These are phyloP conservation scores for Mortierella polycephala DNA, from an alignment of 371 early-diverging fungal genomes.

Conservation along the genomic window DNA sequence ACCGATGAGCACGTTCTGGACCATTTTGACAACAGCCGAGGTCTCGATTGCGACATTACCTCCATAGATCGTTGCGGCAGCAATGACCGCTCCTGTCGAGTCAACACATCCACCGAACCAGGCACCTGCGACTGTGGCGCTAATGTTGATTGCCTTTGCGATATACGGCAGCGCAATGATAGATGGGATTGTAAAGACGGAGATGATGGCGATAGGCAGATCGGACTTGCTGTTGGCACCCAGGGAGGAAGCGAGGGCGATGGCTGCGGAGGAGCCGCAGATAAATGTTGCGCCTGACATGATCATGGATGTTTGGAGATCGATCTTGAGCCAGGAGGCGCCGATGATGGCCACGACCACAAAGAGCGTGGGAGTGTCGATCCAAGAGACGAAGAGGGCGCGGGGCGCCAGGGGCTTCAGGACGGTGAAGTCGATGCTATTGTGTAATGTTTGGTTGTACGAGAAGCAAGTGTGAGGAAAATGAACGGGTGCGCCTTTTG, in stretches of 20 bases:
- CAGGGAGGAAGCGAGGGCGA: slow-evolving; percentile 68
- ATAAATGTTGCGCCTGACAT: slow-evolving; percentile 73
- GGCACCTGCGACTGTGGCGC: slow-evolving; percentile 65
- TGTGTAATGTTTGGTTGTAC: neutral
- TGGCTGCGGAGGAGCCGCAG: slow-evolving; percentile 73
- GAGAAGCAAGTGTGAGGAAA: neutral
- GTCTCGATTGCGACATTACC: slow-evolving; percentile 66
- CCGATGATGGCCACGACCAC: slow-evolving; percentile 66
- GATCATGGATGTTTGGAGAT: slow-evolving; percentile 68
- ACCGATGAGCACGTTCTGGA: slow-evolving; percentile 72
- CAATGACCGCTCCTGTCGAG: slow-evolving; percentile 75
- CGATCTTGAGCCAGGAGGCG: slow-evolving; percentile 63
- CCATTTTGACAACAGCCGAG: slow-evolving; percentile 72
- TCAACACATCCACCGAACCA: slow-evolving; percentile 77
- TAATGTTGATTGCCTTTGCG: slow-evolving; percentile 58
- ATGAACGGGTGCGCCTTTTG: neutral
- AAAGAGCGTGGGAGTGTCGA: slow-evolving; percentile 68
- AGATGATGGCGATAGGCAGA: slow-evolving; percentile 73
- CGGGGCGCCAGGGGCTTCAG: slow-evolving; percentile 69
- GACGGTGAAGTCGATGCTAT: slow-evolving; percentile 63
- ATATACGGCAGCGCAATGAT: slow-evolving; percentile 72
- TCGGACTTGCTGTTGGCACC: slow-evolving; percentile 67
- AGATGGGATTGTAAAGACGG: slow-evolving; percentile 73
- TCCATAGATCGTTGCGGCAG: slow-evolving; percentile 71
- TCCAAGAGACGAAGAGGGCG: slow-evolving; percentile 72